Percentiles rank a stretch among this genome's conserved stretches.
Conservation (phyloP, 1,284 basidiomycete genomes). For the Fomitopsis schrenkii region DNA sequence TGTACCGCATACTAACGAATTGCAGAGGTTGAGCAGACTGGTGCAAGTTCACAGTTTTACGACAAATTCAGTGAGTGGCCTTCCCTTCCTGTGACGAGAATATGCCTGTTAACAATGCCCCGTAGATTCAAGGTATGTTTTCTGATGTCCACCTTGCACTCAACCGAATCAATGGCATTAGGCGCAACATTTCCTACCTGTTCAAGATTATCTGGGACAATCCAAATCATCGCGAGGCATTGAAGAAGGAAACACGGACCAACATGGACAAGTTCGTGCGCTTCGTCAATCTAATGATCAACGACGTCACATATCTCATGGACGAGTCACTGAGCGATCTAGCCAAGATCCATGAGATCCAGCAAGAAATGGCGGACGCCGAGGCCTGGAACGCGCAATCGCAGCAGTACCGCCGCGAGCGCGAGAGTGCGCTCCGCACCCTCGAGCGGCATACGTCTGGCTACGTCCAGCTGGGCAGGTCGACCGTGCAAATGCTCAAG, state of each 20-base stretch:
- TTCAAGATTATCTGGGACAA: slow-evolving; percentile 90
- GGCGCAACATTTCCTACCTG: slow-evolving; percentile 82
- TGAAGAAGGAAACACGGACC: slow-evolving; percentile 75
- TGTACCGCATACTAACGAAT: neutral
- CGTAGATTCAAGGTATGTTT: neutral
- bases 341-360: slow-evolving; percentile 83
- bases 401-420: slow-evolving; percentile 77
- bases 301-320: slow-evolving; percentile 97
- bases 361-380: slow-evolving; percentile 79
- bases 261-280: slow-evolving; percentile 86
- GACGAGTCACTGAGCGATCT: slow-evolving; percentile 94
- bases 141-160: neutral
- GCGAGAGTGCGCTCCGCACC: slow-evolving; percentile 72
- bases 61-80: slow-evolving; percentile 87
- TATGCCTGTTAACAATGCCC: neutral
- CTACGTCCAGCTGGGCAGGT: slow-evolving; percentile 84
- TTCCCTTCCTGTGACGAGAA: neutral
- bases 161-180: slow-evolving; percentile 20
- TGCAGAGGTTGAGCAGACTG: slow-evolving; percentile 94
- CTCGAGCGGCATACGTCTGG: slow-evolving; percentile 83
- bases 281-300: slow-evolving; percentile 98
- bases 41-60: slow-evolving; percentile 97
- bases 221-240: slow-evolving; percentile 78
- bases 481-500: slow-evolving; percentile 86
- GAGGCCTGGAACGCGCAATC: slow-evolving; percentile 66